Evolutionary conservation across 768 basidiomycete species (phyloP).

Genomic region (Filobasidium wieringae): DNA sequence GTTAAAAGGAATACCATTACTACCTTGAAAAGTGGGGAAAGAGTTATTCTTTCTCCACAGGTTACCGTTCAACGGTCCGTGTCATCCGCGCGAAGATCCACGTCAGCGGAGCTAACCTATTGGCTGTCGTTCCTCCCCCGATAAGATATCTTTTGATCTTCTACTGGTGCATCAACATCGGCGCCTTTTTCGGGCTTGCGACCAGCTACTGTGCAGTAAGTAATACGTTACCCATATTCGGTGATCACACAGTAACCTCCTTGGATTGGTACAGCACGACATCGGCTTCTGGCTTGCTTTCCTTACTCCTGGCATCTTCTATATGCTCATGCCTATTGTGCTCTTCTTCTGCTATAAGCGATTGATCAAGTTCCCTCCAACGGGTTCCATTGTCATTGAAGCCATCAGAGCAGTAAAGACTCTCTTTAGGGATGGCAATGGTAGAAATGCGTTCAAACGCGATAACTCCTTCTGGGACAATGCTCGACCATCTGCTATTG

Average conservation of each 20-base stretch:
- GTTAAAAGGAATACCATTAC: conserved; percentile 24
- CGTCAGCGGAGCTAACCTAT: not conserved
- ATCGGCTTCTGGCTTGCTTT: conserved; percentile 36
- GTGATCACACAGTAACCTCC: too few species aligned
- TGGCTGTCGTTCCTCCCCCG: not conserved
- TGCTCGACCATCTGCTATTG: conserved; percentile 32
- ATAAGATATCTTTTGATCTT: conserved; percentile 18
- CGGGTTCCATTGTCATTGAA: conserved; percentile 36
- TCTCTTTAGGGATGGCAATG: conserved; percentile 24
- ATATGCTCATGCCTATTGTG: conserved; percentile 35
- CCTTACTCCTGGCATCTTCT: conserved; percentile 32
- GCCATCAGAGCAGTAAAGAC: conserved; percentile 21
- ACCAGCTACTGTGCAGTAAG: not conserved
- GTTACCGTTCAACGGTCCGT: conserved; percentile 30
- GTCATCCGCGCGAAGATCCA: conserved; percentile 4
- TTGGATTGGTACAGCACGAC: conserved; percentile 21
- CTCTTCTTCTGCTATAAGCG: conserved; percentile 22
- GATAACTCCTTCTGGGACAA: conserved; percentile 31
- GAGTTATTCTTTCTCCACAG: conserved; percentile 33
- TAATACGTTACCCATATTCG: too few species aligned
- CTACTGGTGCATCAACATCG: conserved; percentile 37
- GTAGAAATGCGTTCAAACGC: conserved; percentile 18
- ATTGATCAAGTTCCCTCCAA: conserved; percentile 34
- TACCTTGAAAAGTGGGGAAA: conserved; percentile 24
- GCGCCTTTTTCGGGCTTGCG: conserved; percentile 21